These are phyloP conservation scores for Solanum chmielewskii DNA, from an alignment of 257 asterid species.

Conservation along the genomic window DNA sequence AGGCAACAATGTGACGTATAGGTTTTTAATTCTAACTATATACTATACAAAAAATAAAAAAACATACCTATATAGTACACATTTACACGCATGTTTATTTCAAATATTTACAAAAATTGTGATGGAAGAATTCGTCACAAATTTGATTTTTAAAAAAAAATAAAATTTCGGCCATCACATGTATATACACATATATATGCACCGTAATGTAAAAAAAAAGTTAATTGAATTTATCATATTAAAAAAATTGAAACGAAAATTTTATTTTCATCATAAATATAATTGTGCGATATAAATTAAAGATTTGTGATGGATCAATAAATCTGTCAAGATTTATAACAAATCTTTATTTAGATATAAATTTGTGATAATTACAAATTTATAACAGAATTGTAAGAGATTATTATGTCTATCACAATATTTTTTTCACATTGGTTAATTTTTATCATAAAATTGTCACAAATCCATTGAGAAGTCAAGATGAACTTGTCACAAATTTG, in stretches of 20 bases:
- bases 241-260: no score
- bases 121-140: background rate
- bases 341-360: background rate
- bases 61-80: background rate
- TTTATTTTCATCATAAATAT: background rate
- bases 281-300: background rate
- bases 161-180: background rate
- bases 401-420: background rate
- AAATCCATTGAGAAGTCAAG: background rate
- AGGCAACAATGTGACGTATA: background rate
- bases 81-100: background rate
- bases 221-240: background rate
- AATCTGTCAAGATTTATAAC: background rate
- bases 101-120: background rate
- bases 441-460: background rate
- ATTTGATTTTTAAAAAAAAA: background rate
- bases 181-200: no score
- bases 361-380: background rate
- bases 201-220: no score
- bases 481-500: background rate
- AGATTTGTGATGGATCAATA: background rate
- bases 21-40: background rate
- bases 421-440: background rate
- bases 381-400: background rate
- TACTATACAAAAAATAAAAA: background rate